Evolutionary conservation across 805 yeast species (phyloP).

Genomic region (Candida insectorum): DNA sequence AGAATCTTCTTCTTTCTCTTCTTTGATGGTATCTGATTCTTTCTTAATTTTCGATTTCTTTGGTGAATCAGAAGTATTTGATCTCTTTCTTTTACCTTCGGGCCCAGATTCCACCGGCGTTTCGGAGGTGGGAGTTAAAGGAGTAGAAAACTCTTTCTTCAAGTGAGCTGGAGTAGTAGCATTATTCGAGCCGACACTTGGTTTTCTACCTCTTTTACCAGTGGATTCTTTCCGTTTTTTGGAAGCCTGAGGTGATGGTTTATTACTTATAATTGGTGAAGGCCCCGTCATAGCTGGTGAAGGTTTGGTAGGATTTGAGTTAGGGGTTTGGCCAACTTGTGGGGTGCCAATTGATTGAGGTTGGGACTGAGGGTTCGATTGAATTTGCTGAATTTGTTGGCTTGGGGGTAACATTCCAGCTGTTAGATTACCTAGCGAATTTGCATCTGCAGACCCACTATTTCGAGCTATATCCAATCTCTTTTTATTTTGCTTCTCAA

Average conservation of each 20-base stretch:
- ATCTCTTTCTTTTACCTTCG: constrained; percentile 25
- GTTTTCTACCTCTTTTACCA: constrained; percentile 30
- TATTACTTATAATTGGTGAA: constrained; percentile 32
- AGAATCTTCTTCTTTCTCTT: constrained; percentile 19
- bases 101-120: constrained; percentile 17
- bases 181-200: constrained; percentile 16
- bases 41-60: constrained; percentile 20
- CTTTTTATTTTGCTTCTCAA: constrained; percentile 75
- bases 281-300: constrained; percentile 25
- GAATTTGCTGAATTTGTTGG: constrained; percentile 13
- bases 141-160: constrained; percentile 37
- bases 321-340: constrained; percentile 6
- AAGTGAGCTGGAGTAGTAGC: constrained; percentile 22
- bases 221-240: constrained; percentile 30
- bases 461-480: constrained; percentile 54
- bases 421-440: constrained; percentile 10
- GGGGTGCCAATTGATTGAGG: not conserved
- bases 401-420: constrained; percentile 25
- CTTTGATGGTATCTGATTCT: constrained; percentile 19
- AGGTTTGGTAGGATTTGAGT: constrained; percentile 10
- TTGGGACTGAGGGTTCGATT: constrained; percentile 1
- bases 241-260: constrained; percentile 29
- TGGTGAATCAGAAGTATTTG: constrained; percentile 31
- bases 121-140: constrained; percentile 42
- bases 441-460: constrained; percentile 21